These are phyloP conservation scores for Wickerhamiella hasegawae DNA, from an alignment of 805 yeast species.

Conservation along the genomic window DNA sequence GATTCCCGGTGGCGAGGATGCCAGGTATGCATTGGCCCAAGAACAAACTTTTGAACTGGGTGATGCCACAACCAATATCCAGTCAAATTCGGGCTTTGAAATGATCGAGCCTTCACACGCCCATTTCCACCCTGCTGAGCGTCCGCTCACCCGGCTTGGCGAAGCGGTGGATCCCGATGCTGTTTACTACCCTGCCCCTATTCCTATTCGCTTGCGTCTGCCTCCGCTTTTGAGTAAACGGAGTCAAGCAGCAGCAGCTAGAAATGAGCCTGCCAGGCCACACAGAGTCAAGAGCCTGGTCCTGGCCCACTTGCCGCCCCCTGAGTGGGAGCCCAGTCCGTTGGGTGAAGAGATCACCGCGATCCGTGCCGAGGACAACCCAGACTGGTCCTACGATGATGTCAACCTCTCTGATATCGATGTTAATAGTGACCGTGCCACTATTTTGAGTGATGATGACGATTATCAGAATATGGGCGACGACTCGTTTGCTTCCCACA, in stretches of 20 bases:
- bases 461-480: slow-evolving; percentile 12
- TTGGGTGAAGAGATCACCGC: slow-evolving; percentile 5
- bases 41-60: not conserved
- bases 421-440: slow-evolving; percentile 19
- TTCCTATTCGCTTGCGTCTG: slow-evolving; percentile 20
- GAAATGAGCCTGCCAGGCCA: slow-evolving; percentile 2
- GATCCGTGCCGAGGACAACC: slow-evolving; percentile 1
- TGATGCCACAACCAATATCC: not conserved
- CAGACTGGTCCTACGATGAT: too few relatives aligned
- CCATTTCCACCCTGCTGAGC: not conserved
- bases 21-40: too few relatives aligned
- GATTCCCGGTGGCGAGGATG: not conserved
- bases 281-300: not conserved
- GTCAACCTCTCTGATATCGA: slow-evolving; percentile 6
- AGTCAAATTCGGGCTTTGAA: not conserved
- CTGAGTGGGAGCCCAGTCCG: slow-evolving; percentile 12
- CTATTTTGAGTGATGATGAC: slow-evolving; percentile 17
- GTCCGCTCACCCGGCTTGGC: not conserved
- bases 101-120: not conserved
- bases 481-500: not conserved
- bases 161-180: slow-evolving; percentile 1
- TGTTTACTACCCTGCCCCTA: slow-evolving; percentile 22
- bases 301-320: slow-evolving; percentile 1
- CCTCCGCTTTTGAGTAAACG: slow-evolving; percentile 21
- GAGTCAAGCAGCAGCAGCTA: slow-evolving; percentile 2